Evolutionary conservation across 2,329 filamentous ascomycete genomes (phyloP), one percentile per base, ranked within the genome.

Genomic region (Talaromyces sp.): DNA sequence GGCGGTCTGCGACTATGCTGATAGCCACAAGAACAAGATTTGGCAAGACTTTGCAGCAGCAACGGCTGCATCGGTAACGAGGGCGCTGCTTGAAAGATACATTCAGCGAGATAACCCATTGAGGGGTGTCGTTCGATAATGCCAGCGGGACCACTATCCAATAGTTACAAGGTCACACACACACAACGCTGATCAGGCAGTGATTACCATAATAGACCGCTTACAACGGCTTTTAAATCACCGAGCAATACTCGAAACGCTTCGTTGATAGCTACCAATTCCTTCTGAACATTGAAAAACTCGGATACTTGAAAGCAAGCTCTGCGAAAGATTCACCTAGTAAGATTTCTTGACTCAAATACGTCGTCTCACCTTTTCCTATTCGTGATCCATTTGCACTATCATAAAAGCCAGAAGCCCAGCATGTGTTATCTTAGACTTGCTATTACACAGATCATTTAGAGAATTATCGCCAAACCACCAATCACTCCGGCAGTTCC

Each of bases 1-100:
- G 41, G 64, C 52, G 0, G 60, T 62, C 2, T 61, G 58, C 35
- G 64, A 67, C 51, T 67, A 67, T 58, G 64, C 64, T 17, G 64
- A 66, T 38, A 66, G 65, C 27, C 65, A 56, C n/a, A 56, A 56
- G n/a, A 56, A 41, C 54, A 56, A 56, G 19, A 19, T 41, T 41
- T 43, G 32, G 32, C 54, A 56, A 19, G 21, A 38, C 10, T 56
- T 41, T 46, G 54, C 54, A 41, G 64, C 65, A 3, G 64, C 65
- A 19, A 17, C 54, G 24, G 64, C 64, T 4, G 64, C 65, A 17
- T 61, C 61, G 1, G 62, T 59, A 17, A 55, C 54, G 11, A 65
- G 61, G 31, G 61, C 61, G 9, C 57, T 66, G 17, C 58, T 66
- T n/a, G 52, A 60, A 32, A 48, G 51, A n/a, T 53, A 32, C 35